Base-by-base conservation (phyloP, 164 flowering plant genomes). In the Umbellularia californica region DNA sequence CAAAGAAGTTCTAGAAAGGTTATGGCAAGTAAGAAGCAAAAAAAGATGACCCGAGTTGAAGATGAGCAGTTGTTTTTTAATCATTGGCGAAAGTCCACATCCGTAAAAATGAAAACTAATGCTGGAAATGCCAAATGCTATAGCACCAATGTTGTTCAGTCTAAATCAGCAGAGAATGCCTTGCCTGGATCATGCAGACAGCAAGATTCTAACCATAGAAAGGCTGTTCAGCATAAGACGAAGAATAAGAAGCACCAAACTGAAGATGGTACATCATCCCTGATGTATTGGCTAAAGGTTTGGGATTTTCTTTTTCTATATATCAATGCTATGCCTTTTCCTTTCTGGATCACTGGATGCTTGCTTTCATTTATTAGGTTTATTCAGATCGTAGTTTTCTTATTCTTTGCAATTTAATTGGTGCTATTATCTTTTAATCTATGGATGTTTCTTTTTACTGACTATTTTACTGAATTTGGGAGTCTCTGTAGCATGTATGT, bases 1-100 rank as follows among this genome's bases (percentile, higher is more conserved):
- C 19, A 33, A 30, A 72, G 68, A 68, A 30, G 28, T 65, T 79
- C 83, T 33, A 62, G 55, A 72, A 79, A 62, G 30, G 35, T 78
- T 47, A 17, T 55, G 72, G 4, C 22, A 33, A 69, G 63, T 23
- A 82, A 83, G 82, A 84, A 85, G 82, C 80, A 79, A 76, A 77
- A 70, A 2, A 82, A 82, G 71, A 83, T 72, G 75, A 25, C 77
- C 52, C 77, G 33, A 74, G 76, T 30, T 70, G 77, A 58, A 76
- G 72, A 78, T 70, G 80, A 52, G 22, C 17, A 41, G 50, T 76
- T 76, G 64, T 69, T 79, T 24, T 58, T 76, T n/a, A 50, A 30
- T 65, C 68, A 75, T 64, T n/a, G 58, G 30, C 68, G 63, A 47
- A 77, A 77, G 60, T 69, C 35, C 52, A 25, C 55, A n/a, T 51